Conservation (phyloP, 2,329 filamentous ascomycete genomes). For the Neofusicoccum laricinum region DNA sequence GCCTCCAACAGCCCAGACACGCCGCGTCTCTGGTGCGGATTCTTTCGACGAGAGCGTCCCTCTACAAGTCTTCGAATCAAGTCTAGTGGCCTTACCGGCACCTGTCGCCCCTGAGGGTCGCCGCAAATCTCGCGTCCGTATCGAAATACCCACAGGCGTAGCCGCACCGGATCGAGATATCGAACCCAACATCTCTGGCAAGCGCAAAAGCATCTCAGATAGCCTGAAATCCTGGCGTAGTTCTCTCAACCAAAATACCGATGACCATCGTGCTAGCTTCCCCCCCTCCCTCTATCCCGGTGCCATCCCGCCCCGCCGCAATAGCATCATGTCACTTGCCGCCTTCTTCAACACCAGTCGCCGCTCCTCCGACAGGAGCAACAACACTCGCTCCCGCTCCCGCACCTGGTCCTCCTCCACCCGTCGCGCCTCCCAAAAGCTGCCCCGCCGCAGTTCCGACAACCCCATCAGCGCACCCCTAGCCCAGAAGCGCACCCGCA, state of each 20-base stretch:
- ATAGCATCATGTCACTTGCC: not conserved
- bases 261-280: not conserved
- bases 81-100: not conserved
- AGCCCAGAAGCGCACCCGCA: constrained; percentile 48
- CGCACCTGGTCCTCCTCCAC: not conserved
- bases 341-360: not conserved
- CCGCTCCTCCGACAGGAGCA: not conserved
- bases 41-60: not conserved
- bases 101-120: not conserved
- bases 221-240: constrained; percentile 1
- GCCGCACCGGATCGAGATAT: not conserved
- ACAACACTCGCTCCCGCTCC: not conserved
- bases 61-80: not conserved
- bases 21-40: not conserved
- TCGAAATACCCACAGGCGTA: not conserved
- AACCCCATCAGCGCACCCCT: not conserved
- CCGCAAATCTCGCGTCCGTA: constrained; percentile 9
- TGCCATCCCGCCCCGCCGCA: not conserved
- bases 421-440: not conserved
- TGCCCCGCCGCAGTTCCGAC: not conserved
- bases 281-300: not conserved
- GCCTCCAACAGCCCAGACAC: not conserved
- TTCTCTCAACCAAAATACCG: not conserved
- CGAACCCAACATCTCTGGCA: not conserved
- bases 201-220: not conserved